These are phyloP conservation scores for Globisporangium perplexum DNA, from an alignment of 352 stramenopile genomes.

Conservation along the genomic window DNA sequence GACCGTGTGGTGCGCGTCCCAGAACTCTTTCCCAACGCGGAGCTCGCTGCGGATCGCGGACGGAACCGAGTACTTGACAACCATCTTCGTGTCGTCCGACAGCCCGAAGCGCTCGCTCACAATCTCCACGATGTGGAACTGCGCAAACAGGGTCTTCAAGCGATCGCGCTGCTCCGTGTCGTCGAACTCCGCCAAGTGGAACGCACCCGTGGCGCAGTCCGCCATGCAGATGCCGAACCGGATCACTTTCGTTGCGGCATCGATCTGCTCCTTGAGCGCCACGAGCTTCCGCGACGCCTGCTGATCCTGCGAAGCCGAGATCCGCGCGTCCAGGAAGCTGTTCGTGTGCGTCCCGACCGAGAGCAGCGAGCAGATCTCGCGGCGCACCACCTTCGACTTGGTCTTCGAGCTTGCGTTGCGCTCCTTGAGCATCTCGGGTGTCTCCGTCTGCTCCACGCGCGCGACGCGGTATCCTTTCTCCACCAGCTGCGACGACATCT, in stretches of 20 bases:
- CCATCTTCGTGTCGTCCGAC: constrained; percentile 53
- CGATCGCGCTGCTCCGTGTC: constrained; percentile 94
- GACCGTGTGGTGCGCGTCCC: constrained; percentile 86
- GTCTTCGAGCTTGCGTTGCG: constrained; percentile 78
- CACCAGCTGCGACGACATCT: constrained; percentile 94
- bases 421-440: constrained; percentile 94
- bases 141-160: constrained; percentile 94
- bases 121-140: constrained; percentile 84
- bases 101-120: constrained; percentile 69
- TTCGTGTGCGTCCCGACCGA: constrained; percentile 94
- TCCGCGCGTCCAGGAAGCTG: constrained; percentile 90
- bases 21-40: constrained; percentile 81
- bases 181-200: constrained; percentile 97
- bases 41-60: constrained; percentile 58
- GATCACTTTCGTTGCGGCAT: constrained; percentile 25
- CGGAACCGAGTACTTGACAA: constrained; percentile 72
- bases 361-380: constrained; percentile 96
- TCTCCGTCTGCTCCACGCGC: constrained; percentile 99
- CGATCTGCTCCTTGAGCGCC: constrained; percentile 51
- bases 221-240: constrained; percentile 94
- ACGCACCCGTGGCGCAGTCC: constrained; percentile 90
- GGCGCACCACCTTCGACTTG: constrained; percentile 86
- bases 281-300: constrained; percentile 50
- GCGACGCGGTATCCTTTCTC: constrained; percentile 96
- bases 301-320: constrained; percentile 45